Evolutionary conservation across 2,329 filamentous ascomycete species (phyloP).

Genomic region (Scedosporium dehoogii): DNA sequence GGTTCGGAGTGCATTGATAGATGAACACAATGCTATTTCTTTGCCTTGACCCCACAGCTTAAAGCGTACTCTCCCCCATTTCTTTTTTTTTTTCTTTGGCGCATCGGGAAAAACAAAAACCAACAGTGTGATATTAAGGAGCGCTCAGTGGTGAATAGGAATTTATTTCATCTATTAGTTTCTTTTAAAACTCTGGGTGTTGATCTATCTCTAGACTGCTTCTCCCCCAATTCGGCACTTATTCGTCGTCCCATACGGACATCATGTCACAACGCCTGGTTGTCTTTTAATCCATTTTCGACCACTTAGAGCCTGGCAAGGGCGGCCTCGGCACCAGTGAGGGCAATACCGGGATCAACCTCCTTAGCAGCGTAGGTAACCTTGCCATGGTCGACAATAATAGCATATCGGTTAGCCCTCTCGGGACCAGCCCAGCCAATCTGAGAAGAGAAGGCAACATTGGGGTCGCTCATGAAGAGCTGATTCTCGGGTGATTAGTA

Average conservation of each 20-base stretch:
- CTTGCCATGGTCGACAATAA: slow-evolving; percentile 76
- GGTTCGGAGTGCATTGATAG: slow-evolving; percentile 26
- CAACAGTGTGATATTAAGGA: neutral
- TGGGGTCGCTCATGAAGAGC: slow-evolving; percentile 67
- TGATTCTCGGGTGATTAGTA: slow-evolving; percentile 16
- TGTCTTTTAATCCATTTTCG: neutral
- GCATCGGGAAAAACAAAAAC: neutral
- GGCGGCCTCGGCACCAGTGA: slow-evolving; percentile 42
- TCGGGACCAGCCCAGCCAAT: slow-evolving; percentile 70
- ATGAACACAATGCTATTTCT: slow-evolving; percentile 18
- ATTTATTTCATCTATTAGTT: neutral
- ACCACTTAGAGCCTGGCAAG: slow-evolving; percentile 38
- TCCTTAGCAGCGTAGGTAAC: slow-evolving; percentile 73
- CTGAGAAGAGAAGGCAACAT: slow-evolving; percentile 62
- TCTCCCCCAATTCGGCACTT: neutral
- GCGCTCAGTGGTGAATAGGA: neutral
- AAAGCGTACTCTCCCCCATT: slow-evolving; percentile 2
- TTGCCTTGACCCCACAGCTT: slow-evolving; percentile 4
- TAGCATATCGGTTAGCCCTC: slow-evolving; percentile 68
- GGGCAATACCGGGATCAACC: slow-evolving; percentile 34
- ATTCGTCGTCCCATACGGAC: neutral
- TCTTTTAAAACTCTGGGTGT: neutral
- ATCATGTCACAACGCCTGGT: neutral
- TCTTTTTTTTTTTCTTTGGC: neutral
- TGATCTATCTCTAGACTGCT: neutral